Evolutionary conservation across 2,329 filamentous ascomycete genomes (phyloP).

Genomic region (Fusarium devonianum): DNA sequence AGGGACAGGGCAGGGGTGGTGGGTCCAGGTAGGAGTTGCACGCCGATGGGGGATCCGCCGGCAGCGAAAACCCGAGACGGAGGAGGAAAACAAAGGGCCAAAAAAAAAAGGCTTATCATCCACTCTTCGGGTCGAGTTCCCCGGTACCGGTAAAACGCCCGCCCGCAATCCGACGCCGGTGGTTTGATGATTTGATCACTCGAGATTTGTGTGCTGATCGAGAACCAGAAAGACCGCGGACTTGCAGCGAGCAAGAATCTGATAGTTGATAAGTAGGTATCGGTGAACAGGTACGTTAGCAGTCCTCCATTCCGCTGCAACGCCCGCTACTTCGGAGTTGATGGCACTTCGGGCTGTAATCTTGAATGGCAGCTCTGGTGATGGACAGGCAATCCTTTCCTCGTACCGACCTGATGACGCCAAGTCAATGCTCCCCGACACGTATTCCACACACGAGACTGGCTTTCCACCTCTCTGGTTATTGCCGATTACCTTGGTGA

Average conservation of each 20-base stretch:
- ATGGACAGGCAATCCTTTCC: neutral
- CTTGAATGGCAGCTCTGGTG: slow-evolving; percentile 17
- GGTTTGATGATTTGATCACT: too few relatives aligned
- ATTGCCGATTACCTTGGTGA: neutral
- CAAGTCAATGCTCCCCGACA: neutral
- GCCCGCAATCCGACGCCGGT: slow-evolving; percentile 2
- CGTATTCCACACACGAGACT: slow-evolving; percentile 18
- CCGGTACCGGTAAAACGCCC: slow-evolving; percentile 24
- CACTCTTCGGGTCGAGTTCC: slow-evolving; percentile 25
- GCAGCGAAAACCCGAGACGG: slow-evolving; percentile 16
- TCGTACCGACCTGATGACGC: slow-evolving; percentile 28
- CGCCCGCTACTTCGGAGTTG: slow-evolving; percentile 25
- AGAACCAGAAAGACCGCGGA: neutral
- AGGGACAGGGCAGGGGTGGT: slow-evolving; percentile 19
- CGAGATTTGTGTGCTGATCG: neutral
- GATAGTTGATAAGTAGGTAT: neutral
- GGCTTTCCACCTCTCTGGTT: slow-evolving; percentile 4
- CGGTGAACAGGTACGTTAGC: too few relatives aligned
- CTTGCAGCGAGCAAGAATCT: neutral
- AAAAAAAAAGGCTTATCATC: slow-evolving; percentile 6
- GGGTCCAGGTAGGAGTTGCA: slow-evolving; percentile 10
- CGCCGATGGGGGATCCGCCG: slow-evolving; percentile 15
- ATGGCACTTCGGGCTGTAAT: slow-evolving; percentile 2
- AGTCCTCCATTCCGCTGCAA: too few relatives aligned
- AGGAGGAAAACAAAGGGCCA: neutral